Percentiles rank a stretch among this genome's conserved stretches.
Conservation (phyloP, 1,284 basidiomycete species). For the Vanrija sp. region DNA sequence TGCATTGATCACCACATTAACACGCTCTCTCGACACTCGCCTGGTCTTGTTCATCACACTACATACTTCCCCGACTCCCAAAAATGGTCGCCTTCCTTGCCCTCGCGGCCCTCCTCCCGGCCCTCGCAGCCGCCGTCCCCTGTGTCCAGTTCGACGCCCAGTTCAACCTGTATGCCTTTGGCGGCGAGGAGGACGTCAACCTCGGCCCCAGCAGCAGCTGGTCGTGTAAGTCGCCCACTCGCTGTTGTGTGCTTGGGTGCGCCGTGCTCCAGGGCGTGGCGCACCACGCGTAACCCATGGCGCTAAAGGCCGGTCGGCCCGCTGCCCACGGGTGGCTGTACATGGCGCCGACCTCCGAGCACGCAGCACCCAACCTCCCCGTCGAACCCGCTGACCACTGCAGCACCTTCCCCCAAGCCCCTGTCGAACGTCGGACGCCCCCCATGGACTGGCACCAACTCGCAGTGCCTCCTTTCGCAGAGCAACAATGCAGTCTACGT, state of each 20-base stretch:
- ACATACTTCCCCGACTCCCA: neutral
- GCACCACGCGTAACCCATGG: neutral
- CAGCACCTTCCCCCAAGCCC: slow-evolving; percentile 34
- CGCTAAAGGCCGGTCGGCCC: neutral
- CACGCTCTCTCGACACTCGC: too few relatives aligned
- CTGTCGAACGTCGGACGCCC: slow-evolving; percentile 42
- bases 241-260: neutral
- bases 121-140: slow-evolving; percentile 33
- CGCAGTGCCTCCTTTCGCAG: slow-evolving; percentile 48
- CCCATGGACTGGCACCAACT: slow-evolving; percentile 47
- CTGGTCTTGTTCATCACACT: neutral
- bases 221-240: slow-evolving; percentile 37
- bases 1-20: too few relatives aligned
- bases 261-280: neutral
- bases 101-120: slow-evolving; percentile 25
- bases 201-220: slow-evolving; percentile 39
- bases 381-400: neutral
- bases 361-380: neutral
- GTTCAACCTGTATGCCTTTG: slow-evolving; percentile 48
- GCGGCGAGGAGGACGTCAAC: slow-evolving; percentile 45
- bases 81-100: slow-evolving; percentile 18
- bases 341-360: neutral
- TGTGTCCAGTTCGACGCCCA: slow-evolving; percentile 47
- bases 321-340: neutral
- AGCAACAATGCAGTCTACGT: slow-evolving; percentile 63